These are phyloP conservation scores for Aphanomyces euteiches DNA, from an alignment of 352 stramenopile species.

Conservation along the genomic window DNA sequence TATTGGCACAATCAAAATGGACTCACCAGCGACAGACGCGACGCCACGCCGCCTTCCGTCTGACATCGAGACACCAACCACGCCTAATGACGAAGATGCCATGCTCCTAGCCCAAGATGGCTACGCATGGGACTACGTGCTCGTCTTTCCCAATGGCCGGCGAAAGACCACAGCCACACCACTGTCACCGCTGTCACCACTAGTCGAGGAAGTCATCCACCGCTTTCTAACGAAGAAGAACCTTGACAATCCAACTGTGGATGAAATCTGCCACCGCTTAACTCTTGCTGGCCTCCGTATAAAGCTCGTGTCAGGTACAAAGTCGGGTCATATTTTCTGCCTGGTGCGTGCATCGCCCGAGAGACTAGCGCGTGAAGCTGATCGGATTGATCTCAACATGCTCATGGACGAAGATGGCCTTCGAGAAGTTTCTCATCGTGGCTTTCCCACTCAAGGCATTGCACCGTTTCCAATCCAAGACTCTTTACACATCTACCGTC, in stretches of 20 bases:
- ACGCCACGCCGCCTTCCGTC: too few species aligned
- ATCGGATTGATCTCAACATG: slow-evolving; percentile 66
- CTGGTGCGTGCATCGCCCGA: slow-evolving; percentile 72
- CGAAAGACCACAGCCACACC: slow-evolving; percentile 47
- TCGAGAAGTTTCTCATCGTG: slow-evolving; percentile 53
- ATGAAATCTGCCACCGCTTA: slow-evolving; percentile 33
- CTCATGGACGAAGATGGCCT: slow-evolving; percentile 64
- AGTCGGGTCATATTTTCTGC: slow-evolving; percentile 55
- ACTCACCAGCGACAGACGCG: too few species aligned
- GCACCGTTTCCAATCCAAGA: slow-evolving; percentile 77
- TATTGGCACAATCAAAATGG: too few species aligned
- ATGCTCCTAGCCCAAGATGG: background rate
- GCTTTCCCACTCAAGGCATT: slow-evolving; percentile 61
- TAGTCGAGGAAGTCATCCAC: background rate
- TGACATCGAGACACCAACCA: slow-evolving; percentile 27
- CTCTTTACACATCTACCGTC: slow-evolving; percentile 66
- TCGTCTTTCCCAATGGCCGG: slow-evolving; percentile 75
- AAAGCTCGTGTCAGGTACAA: slow-evolving; percentile 55
- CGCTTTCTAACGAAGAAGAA: background rate
- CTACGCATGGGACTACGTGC: slow-evolving; percentile 68
- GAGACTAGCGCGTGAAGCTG: slow-evolving; percentile 58
- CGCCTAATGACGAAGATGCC: slow-evolving; percentile 25
- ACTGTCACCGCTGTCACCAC: slow-evolving; percentile 33
- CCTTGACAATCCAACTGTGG: background rate
- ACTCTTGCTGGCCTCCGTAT: slow-evolving; percentile 54